Conservation (phyloP, 2,329 filamentous ascomycete genomes). For the Scopulariopsis brevicaulis region DNA sequence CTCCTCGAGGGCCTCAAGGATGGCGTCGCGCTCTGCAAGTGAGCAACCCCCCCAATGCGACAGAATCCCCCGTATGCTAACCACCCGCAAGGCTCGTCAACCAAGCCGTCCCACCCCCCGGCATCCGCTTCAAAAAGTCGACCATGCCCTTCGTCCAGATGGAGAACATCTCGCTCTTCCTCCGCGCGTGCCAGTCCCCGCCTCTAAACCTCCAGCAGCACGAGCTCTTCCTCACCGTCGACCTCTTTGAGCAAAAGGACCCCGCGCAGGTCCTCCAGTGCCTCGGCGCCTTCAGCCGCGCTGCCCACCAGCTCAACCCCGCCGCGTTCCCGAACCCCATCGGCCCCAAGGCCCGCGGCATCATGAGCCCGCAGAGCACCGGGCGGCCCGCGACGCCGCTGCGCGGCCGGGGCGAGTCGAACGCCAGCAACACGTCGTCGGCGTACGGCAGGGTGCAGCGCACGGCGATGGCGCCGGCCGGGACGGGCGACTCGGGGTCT, state of each 20-base stretch:
- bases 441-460: constrained; percentile 23
- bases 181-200: constrained; percentile 73
- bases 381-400: constrained; percentile 37
- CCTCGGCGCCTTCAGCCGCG: constrained; percentile 79
- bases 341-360: constrained; percentile 51
- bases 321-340: constrained; percentile 63
- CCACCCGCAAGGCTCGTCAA: constrained; percentile 59
- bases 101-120: constrained; percentile 61
- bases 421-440: constrained; percentile 47
- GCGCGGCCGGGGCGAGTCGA: constrained; percentile 36
- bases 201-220: constrained; percentile 84
- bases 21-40: constrained; percentile 89
- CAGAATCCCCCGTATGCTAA: constrained; percentile 11
- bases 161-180: constrained; percentile 97
- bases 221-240: constrained; percentile 93
- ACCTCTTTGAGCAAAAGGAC: constrained; percentile 91
- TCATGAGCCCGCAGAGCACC: constrained; percentile 56
- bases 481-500: constrained; percentile 40
- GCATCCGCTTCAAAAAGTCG: constrained; percentile 82
- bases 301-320: constrained; percentile 66
- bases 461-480: constrained; percentile 29
- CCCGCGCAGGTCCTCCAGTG: constrained; percentile 94
- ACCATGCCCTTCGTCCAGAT: constrained; percentile 98
- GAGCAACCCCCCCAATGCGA: constrained; percentile 18
- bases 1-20: constrained; percentile 80